These are phyloP conservation scores for Cryptomeria japonica DNA, from an alignment of 75 land plant genomes.

Conservation along the genomic window DNA sequence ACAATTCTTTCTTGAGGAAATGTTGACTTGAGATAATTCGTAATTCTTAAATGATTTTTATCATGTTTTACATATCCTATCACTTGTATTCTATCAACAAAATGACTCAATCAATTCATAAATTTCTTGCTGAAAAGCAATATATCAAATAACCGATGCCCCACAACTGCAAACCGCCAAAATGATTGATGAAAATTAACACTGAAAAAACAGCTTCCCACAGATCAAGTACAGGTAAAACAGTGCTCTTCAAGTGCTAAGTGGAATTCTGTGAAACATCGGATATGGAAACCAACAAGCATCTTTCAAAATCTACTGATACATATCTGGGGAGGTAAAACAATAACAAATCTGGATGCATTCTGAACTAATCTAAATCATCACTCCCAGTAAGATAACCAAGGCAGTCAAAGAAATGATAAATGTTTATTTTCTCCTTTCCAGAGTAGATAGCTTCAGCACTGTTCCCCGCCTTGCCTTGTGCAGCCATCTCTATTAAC, in stretches of 20 bases:
- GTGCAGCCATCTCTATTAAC: constrained; percentile 92
- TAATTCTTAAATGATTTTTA: not conserved
- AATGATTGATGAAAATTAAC: not conserved
- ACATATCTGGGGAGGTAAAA: not conserved
- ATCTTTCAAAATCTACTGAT: not conserved
- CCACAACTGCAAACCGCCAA: not conserved
- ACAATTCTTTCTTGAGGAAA: not conserved
- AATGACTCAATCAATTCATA: not conserved
- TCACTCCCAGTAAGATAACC: constrained; percentile 28
- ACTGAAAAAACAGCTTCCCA: not conserved
- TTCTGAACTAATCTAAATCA: not conserved
- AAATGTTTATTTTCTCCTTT: constrained; percentile 62
- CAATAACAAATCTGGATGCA: not conserved
- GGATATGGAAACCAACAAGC: not conserved
- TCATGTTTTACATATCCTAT: not conserved
- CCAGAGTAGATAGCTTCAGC: constrained; percentile 75
- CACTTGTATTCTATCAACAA: not conserved
- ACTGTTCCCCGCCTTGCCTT: constrained; percentile 58
- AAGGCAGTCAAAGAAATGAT: constrained; percentile 73
- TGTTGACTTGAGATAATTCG: not conserved
- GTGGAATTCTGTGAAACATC: not conserved
- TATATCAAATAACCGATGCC: not conserved
- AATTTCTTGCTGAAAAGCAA: not conserved
- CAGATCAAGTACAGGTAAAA: not conserved
- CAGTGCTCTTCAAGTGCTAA: not conserved